These are phyloP conservation scores for Ogataea angusta DNA, from an alignment of 805 yeast species.

Conservation along the genomic window DNA sequence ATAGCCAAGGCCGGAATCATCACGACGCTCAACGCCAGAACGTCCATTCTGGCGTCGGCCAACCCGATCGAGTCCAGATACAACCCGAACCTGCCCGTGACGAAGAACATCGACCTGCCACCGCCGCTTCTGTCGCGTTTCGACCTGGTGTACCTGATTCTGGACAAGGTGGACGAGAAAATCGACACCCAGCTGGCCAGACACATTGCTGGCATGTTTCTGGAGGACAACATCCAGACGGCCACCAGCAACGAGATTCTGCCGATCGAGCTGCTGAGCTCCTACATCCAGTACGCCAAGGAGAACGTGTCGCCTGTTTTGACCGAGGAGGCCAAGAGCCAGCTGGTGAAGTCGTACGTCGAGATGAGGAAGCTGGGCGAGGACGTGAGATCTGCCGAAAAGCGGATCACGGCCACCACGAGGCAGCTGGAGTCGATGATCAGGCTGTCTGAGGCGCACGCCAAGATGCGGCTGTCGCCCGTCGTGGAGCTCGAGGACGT, in stretches of 20 bases:
- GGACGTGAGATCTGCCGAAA: slow-evolving; percentile 79
- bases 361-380: slow-evolving; percentile 94
- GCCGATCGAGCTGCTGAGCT: slow-evolving; percentile 83
- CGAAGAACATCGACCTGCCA: slow-evolving; percentile 92
- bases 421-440: slow-evolving; percentile 96
- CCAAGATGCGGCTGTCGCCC: slow-evolving; percentile 83
- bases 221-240: slow-evolving; percentile 79
- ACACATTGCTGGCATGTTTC: slow-evolving; percentile 87
- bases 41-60: slow-evolving; percentile 93
- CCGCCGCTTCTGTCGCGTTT: slow-evolving; percentile 94
- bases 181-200: slow-evolving; percentile 82
- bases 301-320: slow-evolving; percentile 78
- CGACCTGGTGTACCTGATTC: slow-evolving; percentile 86
- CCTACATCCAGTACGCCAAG: slow-evolving; percentile 92
- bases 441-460: slow-evolving; percentile 93
- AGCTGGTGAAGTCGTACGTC: slow-evolving; percentile 83
- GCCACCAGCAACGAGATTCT: slow-evolving; percentile 66
- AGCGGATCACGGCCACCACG: slow-evolving; percentile 95
- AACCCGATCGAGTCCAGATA: slow-evolving; percentile 95
- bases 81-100: slow-evolving; percentile 92
- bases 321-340: slow-evolving; percentile 76
- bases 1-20: slow-evolving; percentile 98
- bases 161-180: slow-evolving; percentile 88
- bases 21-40: slow-evolving; percentile 93
- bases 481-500: slow-evolving; percentile 79